Base-by-base conservation (phyloP, 139 green algal genomes). In the Coccomyxa sp. region DNA sequence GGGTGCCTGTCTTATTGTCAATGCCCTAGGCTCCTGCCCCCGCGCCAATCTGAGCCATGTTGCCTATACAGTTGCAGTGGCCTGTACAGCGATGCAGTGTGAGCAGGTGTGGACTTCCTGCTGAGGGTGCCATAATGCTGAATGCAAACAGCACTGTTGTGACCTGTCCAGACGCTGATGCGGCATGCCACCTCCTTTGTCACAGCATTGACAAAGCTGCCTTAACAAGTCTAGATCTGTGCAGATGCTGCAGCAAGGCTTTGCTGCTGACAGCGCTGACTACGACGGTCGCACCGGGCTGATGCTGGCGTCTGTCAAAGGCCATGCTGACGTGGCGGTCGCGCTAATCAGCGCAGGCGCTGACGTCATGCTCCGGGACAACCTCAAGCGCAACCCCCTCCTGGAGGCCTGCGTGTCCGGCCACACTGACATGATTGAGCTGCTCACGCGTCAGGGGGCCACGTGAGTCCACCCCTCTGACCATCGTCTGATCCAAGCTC, bases 191-290 rank as follows among this genome's bases (percentile, higher is more conserved):
- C n/a, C n/a, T n/a, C n/a, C n/a, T n/a, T n/a, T n/a, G n/a, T n/a
- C n/a, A n/a, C n/a, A n/a, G n/a, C n/a, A n/a, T n/a, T n/a, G n/a
- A n/a, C n/a, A n/a, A n/a, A n/a, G n/a, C n/a, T n/a, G n/a, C n/a
- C n/a, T n/a, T n/a, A n/a, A n/a, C n/a, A n/a, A n/a, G n/a, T n/a
- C n/a, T n/a, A n/a, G n/a, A n/a, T n/a, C n/a, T 64, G 54, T 82
- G 78, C 55, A 76, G 55, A 89, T 93, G 88, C 77, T 94, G 69
- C 73, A 83, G 39, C 87, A 93, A 55, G 87, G 89, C n/a, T 87
- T 88, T 76, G 75, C 39, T 34, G 55, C 81, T 0, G 75, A 91
- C 68, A 78, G 22, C 33, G 72, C 77, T 9, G 85, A 91, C 76
- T 89, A 89, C 41, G 86, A 92, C 55, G 81, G 83, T 18, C 77